These are phyloP conservation scores for Nothophaeocryptopus gaeumannii DNA, from an alignment of 2,329 filamentous ascomycete genomes.

Conservation along the genomic window DNA sequence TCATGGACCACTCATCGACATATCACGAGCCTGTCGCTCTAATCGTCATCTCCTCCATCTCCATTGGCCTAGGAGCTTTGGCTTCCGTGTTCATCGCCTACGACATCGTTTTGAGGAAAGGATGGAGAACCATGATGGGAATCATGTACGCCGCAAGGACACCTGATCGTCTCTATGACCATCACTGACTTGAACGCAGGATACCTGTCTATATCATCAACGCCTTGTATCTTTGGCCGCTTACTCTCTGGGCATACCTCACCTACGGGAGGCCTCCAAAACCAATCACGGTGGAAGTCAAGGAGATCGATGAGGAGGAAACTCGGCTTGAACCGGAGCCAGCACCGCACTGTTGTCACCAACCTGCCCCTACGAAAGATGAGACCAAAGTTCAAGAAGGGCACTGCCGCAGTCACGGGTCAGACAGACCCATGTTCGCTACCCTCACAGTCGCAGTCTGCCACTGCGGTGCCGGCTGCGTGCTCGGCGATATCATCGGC, in stretches of 20 bases:
- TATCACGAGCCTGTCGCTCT: constrained; percentile 1
- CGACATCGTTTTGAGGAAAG: constrained; percentile 13
- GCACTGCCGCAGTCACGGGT: constrained; percentile 11
- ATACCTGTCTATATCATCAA: constrained; percentile 28
- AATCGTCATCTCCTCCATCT: constrained; percentile 4
- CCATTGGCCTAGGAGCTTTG: constrained; percentile 9
- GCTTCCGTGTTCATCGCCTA: constrained; percentile 4
- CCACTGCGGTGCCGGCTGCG: constrained; percentile 36
- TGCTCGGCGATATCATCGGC: constrained; percentile 35
- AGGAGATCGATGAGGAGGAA: background rate
- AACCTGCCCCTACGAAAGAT: background rate
- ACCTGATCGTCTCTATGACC: background rate
- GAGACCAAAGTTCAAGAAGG: background rate
- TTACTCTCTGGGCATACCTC: constrained; percentile 25
- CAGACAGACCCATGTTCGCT: constrained; percentile 24
- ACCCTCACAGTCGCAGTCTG: constrained; percentile 32
- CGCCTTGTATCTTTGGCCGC: constrained; percentile 25
- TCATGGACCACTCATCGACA: background rate
- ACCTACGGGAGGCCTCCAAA: constrained; percentile 24
- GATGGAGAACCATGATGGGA: constrained; percentile 16
- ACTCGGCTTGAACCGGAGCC: background rate
- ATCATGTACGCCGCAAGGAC: constrained; percentile 6
- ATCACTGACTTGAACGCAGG: background rate
- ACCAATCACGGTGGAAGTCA: background rate
- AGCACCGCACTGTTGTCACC: background rate